These are phyloP conservation scores for Penicillium sp. DNA, from an alignment of 2,329 filamentous ascomycete genomes.

Conservation along the genomic window DNA sequence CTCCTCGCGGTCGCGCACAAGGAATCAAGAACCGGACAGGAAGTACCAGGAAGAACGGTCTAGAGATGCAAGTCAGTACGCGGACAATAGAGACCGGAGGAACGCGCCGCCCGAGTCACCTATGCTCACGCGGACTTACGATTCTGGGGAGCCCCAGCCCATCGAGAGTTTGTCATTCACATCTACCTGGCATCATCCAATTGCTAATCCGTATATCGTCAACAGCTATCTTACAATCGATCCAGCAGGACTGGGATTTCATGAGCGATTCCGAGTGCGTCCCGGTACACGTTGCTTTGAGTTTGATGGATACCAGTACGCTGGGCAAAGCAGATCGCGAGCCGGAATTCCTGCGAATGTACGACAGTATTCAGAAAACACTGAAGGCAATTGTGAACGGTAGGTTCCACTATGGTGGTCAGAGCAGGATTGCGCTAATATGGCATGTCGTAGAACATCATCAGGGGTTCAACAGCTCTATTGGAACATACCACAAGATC, in stretches of 20 bases:
- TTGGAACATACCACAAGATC: conserved; percentile 98
- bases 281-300: conserved; percentile 89
- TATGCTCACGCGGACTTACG: conserved; percentile 11
- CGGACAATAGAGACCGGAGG: not conserved
- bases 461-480: conserved; percentile 98
- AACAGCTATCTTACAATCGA: conserved; percentile 68
- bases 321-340: conserved; percentile 88
- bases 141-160: conserved; percentile 30
- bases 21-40: conserved; percentile 29
- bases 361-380: conserved; percentile 84
- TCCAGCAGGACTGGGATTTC: conserved; percentile 84
- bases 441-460: conserved; percentile 66
- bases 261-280: conserved; percentile 87
- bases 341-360: conserved; percentile 74
- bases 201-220: conserved; percentile 7
- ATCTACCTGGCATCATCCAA: not conserved
- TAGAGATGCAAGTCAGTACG: conserved; percentile 14
- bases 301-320: conserved; percentile 90
- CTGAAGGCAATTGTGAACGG: conserved; percentile 89
- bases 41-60: conserved; percentile 29
- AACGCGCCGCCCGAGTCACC: conserved; percentile 21
- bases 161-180: conserved; percentile 34
- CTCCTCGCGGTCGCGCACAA: conserved; percentile 35
- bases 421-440: conserved; percentile 10
- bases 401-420: conserved; percentile 24